Conservation (phyloP, 768 basidiomycete genomes). For the Panaeolus papilionaceus region DNA sequence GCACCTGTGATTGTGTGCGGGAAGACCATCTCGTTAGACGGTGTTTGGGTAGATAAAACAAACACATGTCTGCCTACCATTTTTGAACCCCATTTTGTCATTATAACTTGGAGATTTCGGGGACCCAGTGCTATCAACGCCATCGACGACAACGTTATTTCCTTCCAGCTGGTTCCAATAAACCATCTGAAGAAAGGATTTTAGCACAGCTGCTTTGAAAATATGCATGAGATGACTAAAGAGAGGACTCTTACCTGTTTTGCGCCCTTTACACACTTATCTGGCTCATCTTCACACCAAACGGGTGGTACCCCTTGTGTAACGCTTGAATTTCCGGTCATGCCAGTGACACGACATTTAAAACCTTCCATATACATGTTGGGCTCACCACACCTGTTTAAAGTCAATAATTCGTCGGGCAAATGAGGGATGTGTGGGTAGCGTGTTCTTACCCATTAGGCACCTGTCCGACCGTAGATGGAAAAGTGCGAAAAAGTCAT, state of each 20-base stretch:
- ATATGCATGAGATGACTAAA: neutral
- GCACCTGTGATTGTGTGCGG: conserved; percentile 22
- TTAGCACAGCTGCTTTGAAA: neutral
- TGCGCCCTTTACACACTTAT: conserved; percentile 42
- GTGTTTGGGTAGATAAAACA: neutral
- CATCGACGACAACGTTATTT: conserved; percentile 35
- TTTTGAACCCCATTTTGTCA: conserved; percentile 29
- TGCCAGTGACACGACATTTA: conserved; percentile 45
- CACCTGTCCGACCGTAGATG: conserved; percentile 19
- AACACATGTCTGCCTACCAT: conserved; percentile 22
- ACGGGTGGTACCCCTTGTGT: conserved; percentile 40
- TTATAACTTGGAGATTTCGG: conserved; percentile 34
- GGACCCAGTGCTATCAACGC: conserved; percentile 45
- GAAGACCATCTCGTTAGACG: neutral
- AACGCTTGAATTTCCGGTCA: conserved; percentile 37
- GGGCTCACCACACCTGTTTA: conserved; percentile 43
- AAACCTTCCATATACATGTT: conserved; percentile 54
- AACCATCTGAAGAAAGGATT: conserved; percentile 25
- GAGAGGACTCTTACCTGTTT: conserved; percentile 38
- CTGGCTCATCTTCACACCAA: conserved; percentile 47
- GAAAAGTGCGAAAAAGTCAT: neutral
- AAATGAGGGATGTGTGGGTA: conserved; percentile 8
- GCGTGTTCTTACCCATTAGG: conserved; percentile 19
- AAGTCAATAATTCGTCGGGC: neutral
- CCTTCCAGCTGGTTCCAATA: conserved; percentile 35